A percentile compares a stretch with the other conserved stretches of the same genome.
Evolutionary conservation across 257 asterid genomes (phyloP).

Genomic region (Solanum microdontum): DNA sequence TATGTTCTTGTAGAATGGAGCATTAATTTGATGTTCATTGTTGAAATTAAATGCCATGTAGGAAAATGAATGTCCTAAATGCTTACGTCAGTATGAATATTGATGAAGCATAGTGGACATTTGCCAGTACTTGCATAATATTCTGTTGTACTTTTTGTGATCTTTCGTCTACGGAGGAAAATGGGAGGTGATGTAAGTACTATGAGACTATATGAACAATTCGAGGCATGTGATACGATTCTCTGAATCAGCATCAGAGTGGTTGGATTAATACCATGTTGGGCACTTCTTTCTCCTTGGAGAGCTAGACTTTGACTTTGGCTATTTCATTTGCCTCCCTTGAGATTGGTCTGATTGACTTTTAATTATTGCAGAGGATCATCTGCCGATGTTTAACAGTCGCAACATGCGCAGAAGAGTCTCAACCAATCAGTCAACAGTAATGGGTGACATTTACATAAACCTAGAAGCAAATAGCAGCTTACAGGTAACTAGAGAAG

Average conservation of each 20-base stretch:
- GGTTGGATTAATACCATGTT: background rate
- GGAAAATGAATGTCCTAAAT: background rate
- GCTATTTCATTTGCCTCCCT: background rate
- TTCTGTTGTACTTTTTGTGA: background rate
- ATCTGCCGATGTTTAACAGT: constrained; percentile 8
- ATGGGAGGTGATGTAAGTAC: background rate
- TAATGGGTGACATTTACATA: constrained; percentile 36
- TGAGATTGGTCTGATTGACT: constrained; percentile 2
- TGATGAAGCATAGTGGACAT: background rate
- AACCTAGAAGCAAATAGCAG: constrained; percentile 58
- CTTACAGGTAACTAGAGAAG: constrained; percentile 29
- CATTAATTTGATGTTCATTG: background rate
- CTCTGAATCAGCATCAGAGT: background rate
- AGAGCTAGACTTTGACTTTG: background rate
- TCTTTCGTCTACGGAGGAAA: background rate
- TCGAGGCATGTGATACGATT: background rate
- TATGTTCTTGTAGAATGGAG: background rate
- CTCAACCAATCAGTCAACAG: constrained; percentile 32
- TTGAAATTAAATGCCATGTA: background rate
- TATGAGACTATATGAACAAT: background rate
- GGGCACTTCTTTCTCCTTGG: background rate
- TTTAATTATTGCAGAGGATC: constrained; percentile 40
- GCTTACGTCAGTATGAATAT: background rate
- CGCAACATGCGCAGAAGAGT: constrained; percentile 50
- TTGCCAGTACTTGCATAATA: background rate